These are phyloP conservation scores for Calycina herbarum DNA, from an alignment of 2,329 filamentous ascomycete species.

Conservation along the genomic window DNA sequence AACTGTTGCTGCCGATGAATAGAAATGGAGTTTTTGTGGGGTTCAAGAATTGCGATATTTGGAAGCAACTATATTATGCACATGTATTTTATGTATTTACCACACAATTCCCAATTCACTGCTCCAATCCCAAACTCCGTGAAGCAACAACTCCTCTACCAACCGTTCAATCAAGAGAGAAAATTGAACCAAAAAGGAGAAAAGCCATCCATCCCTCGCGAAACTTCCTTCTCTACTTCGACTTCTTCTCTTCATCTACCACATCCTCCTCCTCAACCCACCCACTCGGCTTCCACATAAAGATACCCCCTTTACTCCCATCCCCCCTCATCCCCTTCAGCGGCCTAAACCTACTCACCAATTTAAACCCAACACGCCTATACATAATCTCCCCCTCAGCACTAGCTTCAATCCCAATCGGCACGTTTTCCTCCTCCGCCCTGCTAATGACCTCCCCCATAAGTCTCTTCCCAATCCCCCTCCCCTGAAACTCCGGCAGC, in stretches of 20 bases:
- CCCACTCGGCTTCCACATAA: conserved; percentile 11
- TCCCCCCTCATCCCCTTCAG: conserved; percentile 5
- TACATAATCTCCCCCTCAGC: conserved; percentile 30
- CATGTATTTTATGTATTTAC: no score
- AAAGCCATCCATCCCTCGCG: not conserved
- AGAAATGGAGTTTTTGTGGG: not conserved
- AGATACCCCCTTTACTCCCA: not conserved
- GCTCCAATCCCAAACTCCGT: no score
- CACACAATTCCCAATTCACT: no score
- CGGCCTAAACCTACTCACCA: conserved; percentile 19
- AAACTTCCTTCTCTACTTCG: not conserved
- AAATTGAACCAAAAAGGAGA: not conserved
- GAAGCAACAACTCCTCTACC: no score
- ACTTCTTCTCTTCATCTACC: not conserved
- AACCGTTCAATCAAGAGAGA: not conserved
- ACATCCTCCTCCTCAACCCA: conserved; percentile 4
- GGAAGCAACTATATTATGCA: no score
- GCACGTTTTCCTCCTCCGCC: conserved; percentile 29
- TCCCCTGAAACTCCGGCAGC: conserved; percentile 24
- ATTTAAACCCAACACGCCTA: conserved; percentile 30
- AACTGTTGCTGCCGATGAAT: not conserved
- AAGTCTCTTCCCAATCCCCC: conserved; percentile 31
- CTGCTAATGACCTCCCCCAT: conserved; percentile 30
- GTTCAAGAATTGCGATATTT: not conserved
- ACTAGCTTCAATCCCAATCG: conserved; percentile 30